phyloP scores from a whole-genome alignment of 352 stramenopile genomes.

The Globisporangium radiosum region DNA sequence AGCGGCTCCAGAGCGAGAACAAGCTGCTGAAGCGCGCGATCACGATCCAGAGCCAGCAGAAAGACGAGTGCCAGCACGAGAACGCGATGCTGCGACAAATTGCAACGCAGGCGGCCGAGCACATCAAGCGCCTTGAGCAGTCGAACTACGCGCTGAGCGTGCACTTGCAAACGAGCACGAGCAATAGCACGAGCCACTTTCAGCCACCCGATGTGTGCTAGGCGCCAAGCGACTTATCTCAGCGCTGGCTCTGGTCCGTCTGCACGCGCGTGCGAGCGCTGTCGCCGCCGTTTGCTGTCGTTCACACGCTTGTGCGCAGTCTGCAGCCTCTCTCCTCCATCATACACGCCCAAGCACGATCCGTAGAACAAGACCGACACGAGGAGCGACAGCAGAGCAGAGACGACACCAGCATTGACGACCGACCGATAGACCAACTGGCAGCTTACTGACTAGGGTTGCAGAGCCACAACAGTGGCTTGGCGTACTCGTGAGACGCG shows the following conservation, averaged over 20 bases:
- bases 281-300: too few species aligned
- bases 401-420: too few species aligned
- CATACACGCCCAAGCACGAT: too few species aligned
- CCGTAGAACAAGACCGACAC: too few species aligned
- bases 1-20: constrained; percentile 76
- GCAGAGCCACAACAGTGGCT: too few species aligned
- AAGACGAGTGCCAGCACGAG: constrained; percentile 72
- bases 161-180: constrained; percentile 81
- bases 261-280: not conserved
- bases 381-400: too few species aligned
- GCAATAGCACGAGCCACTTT: constrained; percentile 19
- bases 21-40: constrained; percentile 80
- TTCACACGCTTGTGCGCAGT: too few species aligned
- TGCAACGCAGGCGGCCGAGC: constrained; percentile 69
- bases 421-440: too few species aligned
- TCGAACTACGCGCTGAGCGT: constrained; percentile 84
- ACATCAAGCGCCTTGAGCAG: constrained; percentile 84
- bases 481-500: too few species aligned
- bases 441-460: too few species aligned
- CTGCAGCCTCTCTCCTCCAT: too few species aligned
- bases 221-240: not conserved
- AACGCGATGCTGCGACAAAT: constrained; percentile 70
- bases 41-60: constrained; percentile 84
- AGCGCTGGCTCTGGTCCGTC: not conserved
- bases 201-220: constrained; percentile 74